Base-by-base conservation (phyloP, 1,139 yeast species). In the Hansenula sp. region DNA sequence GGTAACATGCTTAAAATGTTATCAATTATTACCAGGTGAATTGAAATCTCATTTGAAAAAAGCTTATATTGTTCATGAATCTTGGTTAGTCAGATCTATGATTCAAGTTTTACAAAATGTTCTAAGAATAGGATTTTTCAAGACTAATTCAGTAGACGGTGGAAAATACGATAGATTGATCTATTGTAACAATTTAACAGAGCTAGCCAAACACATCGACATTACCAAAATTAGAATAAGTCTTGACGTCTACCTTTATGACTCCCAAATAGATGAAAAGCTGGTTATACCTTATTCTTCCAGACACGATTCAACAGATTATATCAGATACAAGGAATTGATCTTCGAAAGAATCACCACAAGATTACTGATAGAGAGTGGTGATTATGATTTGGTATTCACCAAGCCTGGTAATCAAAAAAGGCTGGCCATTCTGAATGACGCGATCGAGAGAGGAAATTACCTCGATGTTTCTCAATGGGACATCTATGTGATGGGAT, bases 41-140 rank as follows among this genome's bases (percentile, higher is more conserved):
- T 70, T 75, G 43, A 75, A 77, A 47, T 76, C 77, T 47, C 71
- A 77, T 44, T 66, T 90, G 42, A 69, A 70, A 43, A 83, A 80
- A 55, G 71, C 89, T 4, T 85, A 84, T 52, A 76, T 91, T 34
- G 96, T 93, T 5, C 98, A 93, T 63, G 97, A 91, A 57, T 84
- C 88, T 43, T 90, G 96, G 93, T 79, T 93, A 67, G 78, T 89
- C 16, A 79, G 90, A 54, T 84, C 96, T 0, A 75, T 90, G 32
- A 77, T 88, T 18, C 93, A 88, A 47, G 77, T 89, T 42, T 67
- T 88, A 48, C 72, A 81, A 47, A 86, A 84, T 54, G 74, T 81
- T 2, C 70, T 80, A 54, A 72, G 73, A 41, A 65, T 75, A 46
- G 70, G 76, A 50, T 68, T 72, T 51, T 53, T 68, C 40, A 59